These are phyloP conservation scores for Closterium sp. DNA, from an alignment of 139 green algal species.

Conservation along the genomic window DNA sequence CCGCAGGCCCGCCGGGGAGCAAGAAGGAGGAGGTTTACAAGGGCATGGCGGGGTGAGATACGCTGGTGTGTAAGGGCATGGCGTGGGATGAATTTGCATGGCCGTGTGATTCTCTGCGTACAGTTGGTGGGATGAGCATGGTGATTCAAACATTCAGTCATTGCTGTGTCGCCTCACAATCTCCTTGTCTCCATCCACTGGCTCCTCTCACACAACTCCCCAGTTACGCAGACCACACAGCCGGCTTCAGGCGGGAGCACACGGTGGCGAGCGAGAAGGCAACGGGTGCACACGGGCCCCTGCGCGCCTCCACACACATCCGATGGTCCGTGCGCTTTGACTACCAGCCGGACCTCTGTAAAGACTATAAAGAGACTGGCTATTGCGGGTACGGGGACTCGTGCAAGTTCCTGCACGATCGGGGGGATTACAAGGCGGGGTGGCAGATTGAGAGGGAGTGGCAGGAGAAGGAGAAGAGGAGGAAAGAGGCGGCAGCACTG, in stretches of 20 bases:
- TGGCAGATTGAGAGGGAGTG: conserved; percentile 82
- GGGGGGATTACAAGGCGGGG: conserved; percentile 95
- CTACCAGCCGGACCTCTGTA: conserved; percentile 98
- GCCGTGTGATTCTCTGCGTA: too few species aligned
- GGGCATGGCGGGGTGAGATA: conserved; percentile 2
- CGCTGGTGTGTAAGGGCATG: background rate
- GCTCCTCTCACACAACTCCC: background rate
- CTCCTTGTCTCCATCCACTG: too few species aligned
- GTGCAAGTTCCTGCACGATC: conserved; percentile 99
- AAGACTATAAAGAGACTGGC: conserved; percentile 94
- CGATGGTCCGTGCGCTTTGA: conserved; percentile 79
- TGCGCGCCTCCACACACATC: conserved; percentile 74
- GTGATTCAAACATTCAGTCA: too few species aligned
- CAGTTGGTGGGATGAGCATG: too few species aligned
- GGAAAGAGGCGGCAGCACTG: conserved; percentile 62
- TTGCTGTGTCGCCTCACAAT: too few species aligned
- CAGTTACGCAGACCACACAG: conserved; percentile 47
- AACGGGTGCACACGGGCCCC: conserved; percentile 65
- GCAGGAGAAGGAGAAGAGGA: conserved; percentile 86
- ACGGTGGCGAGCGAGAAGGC: conserved; percentile 48
- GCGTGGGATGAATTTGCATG: too few species aligned
- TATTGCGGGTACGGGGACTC: conserved; percentile 88
- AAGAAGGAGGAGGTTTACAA: conserved; percentile 52
- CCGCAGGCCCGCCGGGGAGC: background rate
- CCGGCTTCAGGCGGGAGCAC: conserved; percentile 49